Evolutionary conservation across 805 yeast genomes (phyloP), one percentile per base, ranked within the genome.

Genomic region (Ogataea chonburiensis): DNA sequence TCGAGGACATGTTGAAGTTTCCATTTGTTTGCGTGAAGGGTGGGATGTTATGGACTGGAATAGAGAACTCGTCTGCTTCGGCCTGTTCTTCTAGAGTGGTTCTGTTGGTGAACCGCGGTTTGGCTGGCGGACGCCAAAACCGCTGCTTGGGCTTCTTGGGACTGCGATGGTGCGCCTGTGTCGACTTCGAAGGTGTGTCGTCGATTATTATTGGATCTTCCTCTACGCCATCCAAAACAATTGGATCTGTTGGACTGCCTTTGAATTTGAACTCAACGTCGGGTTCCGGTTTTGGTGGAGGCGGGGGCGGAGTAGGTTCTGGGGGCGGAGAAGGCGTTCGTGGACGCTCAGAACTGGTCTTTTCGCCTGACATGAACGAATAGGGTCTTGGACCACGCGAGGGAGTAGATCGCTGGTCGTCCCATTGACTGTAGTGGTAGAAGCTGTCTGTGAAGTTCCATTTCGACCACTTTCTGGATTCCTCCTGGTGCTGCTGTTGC

Each of bases 11-110:
- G 34, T 54, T 47, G 38, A 59, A 52, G 27, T 59, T 45, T 3
- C 61, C 63, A 31, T 42, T 43, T 0, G 60, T 58, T 34, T 55
- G 53, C 2, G 59, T 53, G 29, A 58, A 58, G 2, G 62, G 63
- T 4, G 62, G 54, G 3, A 54, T 39, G 8, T 51, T 49, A 1
- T 50, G 30, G 11, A 52, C 32, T 16, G 37, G 38, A 21, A 44
- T 35, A 10, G 32, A 27, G 29, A 40, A 34, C 17, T 30, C 18
- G 12, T 12, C 12, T n/a, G 12, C 30, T 12, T 37, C 37, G 14
- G 18, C 28, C 12, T 27, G 22, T 19, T 38, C 43, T 22, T 39
- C 43, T 24, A 39, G 13, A 7, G 37, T 24, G 12, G 38, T 36
- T 9, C 38, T 25, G 17, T 34, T 34, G 1, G 31, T 37, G 20